A percentile compares a stretch with the other conserved stretches of the same genome.
These are phyloP conservation scores for Bodo saltans DNA, from an alignment of 78 protist genomes.

Conservation along the genomic window DNA sequence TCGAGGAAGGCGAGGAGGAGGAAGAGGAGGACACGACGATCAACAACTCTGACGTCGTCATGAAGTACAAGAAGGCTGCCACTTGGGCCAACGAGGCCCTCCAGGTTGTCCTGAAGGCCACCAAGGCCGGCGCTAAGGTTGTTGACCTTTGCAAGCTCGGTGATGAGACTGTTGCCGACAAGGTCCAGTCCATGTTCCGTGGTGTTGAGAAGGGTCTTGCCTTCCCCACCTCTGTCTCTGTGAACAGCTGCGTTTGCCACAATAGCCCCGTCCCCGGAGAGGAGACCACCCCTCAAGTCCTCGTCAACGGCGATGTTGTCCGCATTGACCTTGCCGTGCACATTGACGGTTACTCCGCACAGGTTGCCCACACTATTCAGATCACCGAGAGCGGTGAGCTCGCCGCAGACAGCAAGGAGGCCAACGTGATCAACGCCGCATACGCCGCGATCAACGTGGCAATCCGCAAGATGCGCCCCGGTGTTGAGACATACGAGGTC, in stretches of 20 bases:
- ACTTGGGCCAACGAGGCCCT: conserved; percentile 4
- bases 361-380: conserved; percentile 75
- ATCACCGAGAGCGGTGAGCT: background rate
- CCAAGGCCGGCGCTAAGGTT: background rate
- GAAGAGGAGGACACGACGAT: conserved; percentile 32
- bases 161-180: background rate
- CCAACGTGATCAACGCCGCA: conserved; percentile 89
- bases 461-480: conserved; percentile 39
- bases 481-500: conserved; percentile 54
- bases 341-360: conserved; percentile 86
- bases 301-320: conserved; percentile 85
- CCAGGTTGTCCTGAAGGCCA: background rate
- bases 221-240: conserved; percentile 92
- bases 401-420: conserved; percentile 55
- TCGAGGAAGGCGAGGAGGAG: background rate
- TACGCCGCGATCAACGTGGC: conserved; percentile 80
- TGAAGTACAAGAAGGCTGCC: conserved; percentile 23
- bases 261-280: conserved; percentile 80
- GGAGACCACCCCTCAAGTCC: conserved; percentile 3
- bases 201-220: conserved; percentile 80
- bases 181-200: background rate
- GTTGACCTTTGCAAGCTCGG: background rate
- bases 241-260: conserved; percentile 89
- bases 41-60: conserved; percentile 13
- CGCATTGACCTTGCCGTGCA: conserved; percentile 94